Percentiles rank a stretch among this genome's conserved stretches.
Conservation (phyloP, 2,329 filamentous ascomycete genomes). For the Clonostachys rosea region DNA sequence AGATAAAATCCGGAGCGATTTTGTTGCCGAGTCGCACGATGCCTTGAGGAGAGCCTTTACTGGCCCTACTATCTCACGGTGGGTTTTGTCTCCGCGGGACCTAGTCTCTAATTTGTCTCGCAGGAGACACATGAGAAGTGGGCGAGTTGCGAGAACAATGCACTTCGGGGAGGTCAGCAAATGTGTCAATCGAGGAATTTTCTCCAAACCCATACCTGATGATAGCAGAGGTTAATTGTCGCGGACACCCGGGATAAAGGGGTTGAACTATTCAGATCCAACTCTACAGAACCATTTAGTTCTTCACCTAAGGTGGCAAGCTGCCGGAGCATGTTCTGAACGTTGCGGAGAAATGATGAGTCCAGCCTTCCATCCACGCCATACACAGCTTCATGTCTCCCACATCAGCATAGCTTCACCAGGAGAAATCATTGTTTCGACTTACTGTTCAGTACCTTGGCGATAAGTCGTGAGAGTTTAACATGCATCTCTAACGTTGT, state of each 20-base stretch:
- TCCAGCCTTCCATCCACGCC: background rate
- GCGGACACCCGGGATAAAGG: background rate
- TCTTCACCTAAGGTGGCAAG: background rate
- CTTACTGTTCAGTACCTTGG: background rate
- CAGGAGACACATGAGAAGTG: background rate
- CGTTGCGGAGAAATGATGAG: background rate
- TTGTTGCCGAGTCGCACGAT: background rate
- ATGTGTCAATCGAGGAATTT: background rate
- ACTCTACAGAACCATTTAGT: background rate
- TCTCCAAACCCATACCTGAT: background rate
- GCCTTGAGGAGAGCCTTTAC: background rate
- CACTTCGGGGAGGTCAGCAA: background rate
- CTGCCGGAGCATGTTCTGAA: background rate
- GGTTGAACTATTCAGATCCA: background rate
- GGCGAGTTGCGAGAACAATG: background rate
- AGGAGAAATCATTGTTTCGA: background rate
- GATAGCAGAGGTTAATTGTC: background rate
- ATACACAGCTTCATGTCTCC: background rate
- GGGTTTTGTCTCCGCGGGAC: background rate
- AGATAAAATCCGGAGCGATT: background rate
- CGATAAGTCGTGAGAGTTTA: background rate
- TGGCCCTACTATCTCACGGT: background rate
- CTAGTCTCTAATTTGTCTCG: background rate
- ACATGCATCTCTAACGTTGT: background rate
- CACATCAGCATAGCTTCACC: background rate